These are phyloP conservation scores for Macadamia integrifolia DNA, from an alignment of 164 flowering plant species.

Conservation along the genomic window DNA sequence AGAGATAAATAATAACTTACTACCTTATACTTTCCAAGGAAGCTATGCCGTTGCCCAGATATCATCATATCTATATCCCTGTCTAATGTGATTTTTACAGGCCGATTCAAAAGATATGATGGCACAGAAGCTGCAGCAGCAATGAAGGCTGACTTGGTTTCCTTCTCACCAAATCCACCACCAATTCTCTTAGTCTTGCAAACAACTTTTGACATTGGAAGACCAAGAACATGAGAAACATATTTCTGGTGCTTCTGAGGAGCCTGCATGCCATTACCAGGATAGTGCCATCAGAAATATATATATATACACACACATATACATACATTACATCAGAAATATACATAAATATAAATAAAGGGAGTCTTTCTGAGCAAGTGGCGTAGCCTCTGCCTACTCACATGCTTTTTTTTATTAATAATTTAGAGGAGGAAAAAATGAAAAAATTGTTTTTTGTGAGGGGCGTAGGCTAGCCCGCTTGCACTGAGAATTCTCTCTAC, in stretches of 20 bases:
- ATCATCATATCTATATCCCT: conserved; percentile 94
- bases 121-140: conserved; percentile 91
- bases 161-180: conserved; percentile 99
- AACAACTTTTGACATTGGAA: conserved; percentile 97
- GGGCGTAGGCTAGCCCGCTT: too few species aligned
- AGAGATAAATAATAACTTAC: neutral
- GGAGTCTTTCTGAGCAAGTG: too few species aligned
- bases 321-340: too few species aligned
- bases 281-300: too few species aligned
- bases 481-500: too few species aligned
- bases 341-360: too few species aligned
- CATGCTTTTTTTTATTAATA: too few species aligned
- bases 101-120: conserved; percentile 73
- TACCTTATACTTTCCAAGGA: conserved; percentile 98
- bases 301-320: too few species aligned
- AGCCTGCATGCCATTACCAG: conserved; percentile 39
- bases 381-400: too few species aligned
- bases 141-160: conserved; percentile 75
- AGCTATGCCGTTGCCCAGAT: conserved; percentile 96
- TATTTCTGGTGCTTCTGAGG: conserved; percentile 92
- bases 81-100: conserved; percentile 82
- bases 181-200: conserved; percentile 95
- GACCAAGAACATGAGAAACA: conserved; percentile 79
- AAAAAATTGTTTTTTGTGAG: too few species aligned
- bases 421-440: too few species aligned